These are phyloP conservation scores for Pholiota conissans DNA, from an alignment of 768 basidiomycete species.

Conservation along the genomic window DNA sequence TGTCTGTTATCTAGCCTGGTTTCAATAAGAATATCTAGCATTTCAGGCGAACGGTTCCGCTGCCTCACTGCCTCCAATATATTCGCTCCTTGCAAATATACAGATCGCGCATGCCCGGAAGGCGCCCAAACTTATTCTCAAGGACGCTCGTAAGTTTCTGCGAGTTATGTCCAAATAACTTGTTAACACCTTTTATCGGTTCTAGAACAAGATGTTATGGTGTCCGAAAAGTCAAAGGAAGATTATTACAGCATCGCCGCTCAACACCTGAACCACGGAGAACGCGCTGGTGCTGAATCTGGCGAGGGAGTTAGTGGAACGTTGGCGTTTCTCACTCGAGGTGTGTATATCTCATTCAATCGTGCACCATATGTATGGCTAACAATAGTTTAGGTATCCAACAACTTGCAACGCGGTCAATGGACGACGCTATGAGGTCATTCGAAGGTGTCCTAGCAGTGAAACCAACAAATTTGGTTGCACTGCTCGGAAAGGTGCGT, in stretches of 20 bases:
- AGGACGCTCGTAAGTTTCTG: constrained; percentile 65
- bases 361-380: background rate
- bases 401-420: constrained; percentile 73
- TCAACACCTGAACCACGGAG: constrained; percentile 61
- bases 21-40: constrained; percentile 34
- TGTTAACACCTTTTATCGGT: background rate
- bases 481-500: constrained; percentile 80
- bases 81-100: constrained; percentile 83
- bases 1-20: background rate
- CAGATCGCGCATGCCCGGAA: constrained; percentile 76
- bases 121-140: constrained; percentile 79
- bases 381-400: constrained; percentile 61
- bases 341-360: constrained; percentile 35
- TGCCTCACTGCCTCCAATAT: constrained; percentile 66
- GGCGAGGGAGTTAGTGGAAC: constrained; percentile 58
- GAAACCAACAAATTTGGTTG: constrained; percentile 86
- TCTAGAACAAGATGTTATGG: constrained; percentile 66
- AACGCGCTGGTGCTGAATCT: constrained; percentile 54
- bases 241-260: constrained; percentile 72
- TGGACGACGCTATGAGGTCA: constrained; percentile 79
- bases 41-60: constrained; percentile 50
- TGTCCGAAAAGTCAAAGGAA: constrained; percentile 60
- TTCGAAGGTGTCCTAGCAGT: constrained; percentile 79
- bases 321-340: constrained; percentile 65
- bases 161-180: background rate